Percentiles rank a stretch among this genome's conserved stretches.
Evolutionary conservation across 1,284 basidiomycete species (phyloP).

Genomic region (Violaceomyces palustris): DNA sequence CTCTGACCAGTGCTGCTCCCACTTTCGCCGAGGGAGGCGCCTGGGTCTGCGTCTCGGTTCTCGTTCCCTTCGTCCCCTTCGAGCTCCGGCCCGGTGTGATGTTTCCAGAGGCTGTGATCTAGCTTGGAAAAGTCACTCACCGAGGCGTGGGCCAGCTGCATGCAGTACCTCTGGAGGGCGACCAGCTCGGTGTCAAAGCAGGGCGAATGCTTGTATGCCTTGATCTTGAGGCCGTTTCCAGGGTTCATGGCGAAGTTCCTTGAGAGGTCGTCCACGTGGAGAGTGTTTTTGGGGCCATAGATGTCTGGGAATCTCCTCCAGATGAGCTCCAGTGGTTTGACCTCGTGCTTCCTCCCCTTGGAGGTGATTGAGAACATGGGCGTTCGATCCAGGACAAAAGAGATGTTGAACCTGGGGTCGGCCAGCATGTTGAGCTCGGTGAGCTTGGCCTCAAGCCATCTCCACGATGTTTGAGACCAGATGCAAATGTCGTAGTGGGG

Average conservation of each 20-base stretch:
- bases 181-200: conserved; percentile 34
- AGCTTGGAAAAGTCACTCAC: conserved; percentile 23
- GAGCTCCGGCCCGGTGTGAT: conserved; percentile 17
- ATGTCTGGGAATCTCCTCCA: conserved; percentile 36
- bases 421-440: conserved; percentile 75
- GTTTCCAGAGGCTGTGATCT: conserved; percentile 26
- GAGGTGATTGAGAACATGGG: conserved; percentile 77
- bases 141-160: conserved; percentile 27
- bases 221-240: conserved; percentile 73
- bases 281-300: conserved; percentile 61
- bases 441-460: conserved; percentile 85
- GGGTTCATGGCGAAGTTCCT: conserved; percentile 80
- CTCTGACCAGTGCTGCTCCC: no score
- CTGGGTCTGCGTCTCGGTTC: no score
- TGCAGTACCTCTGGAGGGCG: conserved; percentile 19
- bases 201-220: conserved; percentile 55
- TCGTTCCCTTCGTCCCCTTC: no score
- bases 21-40: no score
- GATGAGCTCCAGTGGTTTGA: conserved; percentile 51
- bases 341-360: conserved; percentile 63
- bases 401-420: conserved; percentile 26
- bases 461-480: conserved; percentile 66
- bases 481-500: conserved; percentile 48
- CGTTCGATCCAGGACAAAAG: conserved; percentile 65
- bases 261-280: conserved; percentile 79